Evolutionary conservation across 352 stramenopile species (phyloP).

Genomic region (Phytophthora brassicae): DNA sequence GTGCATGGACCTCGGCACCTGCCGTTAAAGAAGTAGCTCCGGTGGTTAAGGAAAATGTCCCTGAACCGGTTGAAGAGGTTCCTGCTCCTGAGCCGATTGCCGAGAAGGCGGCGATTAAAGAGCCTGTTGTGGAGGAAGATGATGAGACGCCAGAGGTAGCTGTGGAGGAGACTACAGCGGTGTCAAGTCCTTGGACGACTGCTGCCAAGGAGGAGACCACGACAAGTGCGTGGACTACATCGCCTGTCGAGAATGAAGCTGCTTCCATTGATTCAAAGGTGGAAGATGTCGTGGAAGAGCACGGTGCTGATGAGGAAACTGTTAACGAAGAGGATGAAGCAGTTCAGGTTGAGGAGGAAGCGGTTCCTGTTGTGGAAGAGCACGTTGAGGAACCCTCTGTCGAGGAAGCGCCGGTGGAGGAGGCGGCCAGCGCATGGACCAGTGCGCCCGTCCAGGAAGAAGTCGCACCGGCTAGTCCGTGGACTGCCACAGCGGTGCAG

Average conservation of each 20-base stretch:
- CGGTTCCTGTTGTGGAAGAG: background rate
- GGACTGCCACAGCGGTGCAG: conserved; percentile 15
- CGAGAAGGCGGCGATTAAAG: conserved; percentile 10
- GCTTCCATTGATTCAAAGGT: conserved; percentile 20
- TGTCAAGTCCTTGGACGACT: conserved; percentile 17
- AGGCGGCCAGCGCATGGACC: conserved; percentile 32
- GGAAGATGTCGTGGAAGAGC: conserved; percentile 19
- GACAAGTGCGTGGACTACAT: conserved; percentile 43
- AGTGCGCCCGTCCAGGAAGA: conserved; percentile 31
- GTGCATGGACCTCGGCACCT: conserved; percentile 2
- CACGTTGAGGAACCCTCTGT: conserved; percentile 6
- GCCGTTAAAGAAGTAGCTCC: conserved; percentile 5
- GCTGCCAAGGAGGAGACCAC: conserved; percentile 11
- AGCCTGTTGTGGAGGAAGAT: conserved; percentile 1
- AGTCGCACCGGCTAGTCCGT: conserved; percentile 5
- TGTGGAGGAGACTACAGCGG: conserved; percentile 9
- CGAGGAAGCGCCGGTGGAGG: conserved; percentile 1
- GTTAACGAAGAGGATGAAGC: conserved; percentile 22
- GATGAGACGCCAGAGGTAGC: too few relatives aligned
- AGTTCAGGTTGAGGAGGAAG: conserved; percentile 13
- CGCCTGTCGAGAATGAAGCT: conserved; percentile 30
- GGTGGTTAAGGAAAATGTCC: conserved; percentile 4
- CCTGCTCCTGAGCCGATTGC: conserved; percentile 12
- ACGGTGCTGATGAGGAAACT: conserved; percentile 8
- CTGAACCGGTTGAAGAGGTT: conserved; percentile 7